Base-by-base conservation (phyloP, 78 protist species). In the Speleostelium caveatum region DNA sequence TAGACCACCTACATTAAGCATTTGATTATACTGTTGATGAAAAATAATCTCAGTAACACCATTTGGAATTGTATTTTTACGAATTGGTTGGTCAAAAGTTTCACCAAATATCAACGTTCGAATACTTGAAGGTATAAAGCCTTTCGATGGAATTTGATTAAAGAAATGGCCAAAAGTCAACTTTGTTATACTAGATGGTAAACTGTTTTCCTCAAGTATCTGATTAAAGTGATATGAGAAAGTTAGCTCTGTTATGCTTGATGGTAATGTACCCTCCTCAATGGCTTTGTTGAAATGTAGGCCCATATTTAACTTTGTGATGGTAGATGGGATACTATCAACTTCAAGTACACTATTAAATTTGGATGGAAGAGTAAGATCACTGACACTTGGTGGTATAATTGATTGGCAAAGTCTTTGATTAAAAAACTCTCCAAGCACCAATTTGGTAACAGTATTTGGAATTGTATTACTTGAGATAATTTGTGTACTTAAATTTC, bases 41-140 rank as follows among this genome's bases (percentile, higher is more conserved):
- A 71, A 49, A 28, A 42, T 39, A 21, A 71, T 41, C 7, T n/a
- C 26, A 30, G 36, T n/a, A 42, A 71, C 63, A 30, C 76, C 76
- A 10, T 28, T 4, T 49, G 76, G 76, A 36, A 63, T 35, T 35
- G 49, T 36, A 63, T 63, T 63, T 3, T 35, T 17, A 22, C 22
- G 22, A 35, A 63, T 63, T 63, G 32, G 72, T 63, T 38, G 32
- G 36, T 63, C 36, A 35, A 21, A 63, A 22, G 21, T 35, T 2
- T 7, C 3, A 10, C 72, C 72, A 35, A 63, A 63, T 19, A 63
- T 38, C n/a, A n/a, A n/a, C n/a, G 26, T 53, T 53, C 26, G 58
- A 53, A 17, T 53, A 17, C 58, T 53, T 17, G 26, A 53, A 53
- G 58, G 58, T 17, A 17, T 53, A 17, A 53, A 21, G 58, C 58